Evolutionary conservation across 2,329 filamentous ascomycete genomes (phyloP).

Genomic region (Fusarium chuoi): DNA sequence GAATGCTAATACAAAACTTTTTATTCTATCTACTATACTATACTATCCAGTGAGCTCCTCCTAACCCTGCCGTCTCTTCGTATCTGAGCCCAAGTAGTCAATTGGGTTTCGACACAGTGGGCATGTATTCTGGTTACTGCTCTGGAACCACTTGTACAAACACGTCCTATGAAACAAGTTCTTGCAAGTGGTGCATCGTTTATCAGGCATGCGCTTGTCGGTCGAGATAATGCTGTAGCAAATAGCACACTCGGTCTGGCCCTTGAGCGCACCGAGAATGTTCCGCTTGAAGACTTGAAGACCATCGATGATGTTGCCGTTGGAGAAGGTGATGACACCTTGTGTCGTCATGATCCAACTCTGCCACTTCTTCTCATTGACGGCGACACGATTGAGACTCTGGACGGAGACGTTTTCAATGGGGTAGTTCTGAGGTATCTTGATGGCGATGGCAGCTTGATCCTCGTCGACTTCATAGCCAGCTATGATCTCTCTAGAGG

Average conservation of each 20-base stretch:
- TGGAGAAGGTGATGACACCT: constrained; percentile 92
- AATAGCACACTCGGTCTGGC: constrained; percentile 94
- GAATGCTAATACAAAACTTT: constrained; percentile 8
- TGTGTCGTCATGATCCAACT: constrained; percentile 89
- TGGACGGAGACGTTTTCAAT: constrained; percentile 81
- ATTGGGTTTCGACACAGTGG: constrained; percentile 93
- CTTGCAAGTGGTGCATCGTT: constrained; percentile 91
- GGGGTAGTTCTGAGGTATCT: constrained; percentile 83
- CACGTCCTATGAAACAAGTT: constrained; percentile 92
- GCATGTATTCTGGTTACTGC: constrained; percentile 89
- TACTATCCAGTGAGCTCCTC: background rate
- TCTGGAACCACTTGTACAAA: constrained; percentile 97
- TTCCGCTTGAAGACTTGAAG: constrained; percentile 87
- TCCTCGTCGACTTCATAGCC: constrained; percentile 90
- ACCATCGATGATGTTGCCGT: constrained; percentile 88
- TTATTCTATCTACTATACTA: constrained; percentile 3
- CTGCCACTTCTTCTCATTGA: constrained; percentile 92
- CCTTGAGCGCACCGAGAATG: constrained; percentile 87
- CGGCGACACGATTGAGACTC: constrained; percentile 83
- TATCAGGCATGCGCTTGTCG: constrained; percentile 91
- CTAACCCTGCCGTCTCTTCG: constrained; percentile 50
- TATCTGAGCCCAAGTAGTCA: constrained; percentile 62
- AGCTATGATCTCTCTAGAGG: constrained; percentile 80
- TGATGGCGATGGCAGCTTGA: constrained; percentile 83
- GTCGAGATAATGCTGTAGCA: constrained; percentile 94